These are phyloP conservation scores for Populus davidiana DNA, from an alignment of 345 rosid genomes.

Conservation along the genomic window DNA sequence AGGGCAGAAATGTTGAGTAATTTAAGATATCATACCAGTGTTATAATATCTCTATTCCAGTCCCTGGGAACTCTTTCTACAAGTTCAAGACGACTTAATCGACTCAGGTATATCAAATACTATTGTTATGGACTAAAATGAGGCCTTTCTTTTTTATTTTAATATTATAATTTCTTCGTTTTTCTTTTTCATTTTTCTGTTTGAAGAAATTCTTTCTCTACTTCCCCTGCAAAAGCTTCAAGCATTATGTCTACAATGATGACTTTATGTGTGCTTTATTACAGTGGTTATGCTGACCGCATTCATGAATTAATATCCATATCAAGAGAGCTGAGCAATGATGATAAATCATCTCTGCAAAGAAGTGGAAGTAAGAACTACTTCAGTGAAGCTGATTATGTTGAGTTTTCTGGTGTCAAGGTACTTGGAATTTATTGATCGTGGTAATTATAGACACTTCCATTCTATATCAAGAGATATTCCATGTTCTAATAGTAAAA, in stretches of 20 bases:
- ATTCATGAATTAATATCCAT: slow-evolving; percentile 81
- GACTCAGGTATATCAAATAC: slow-evolving; percentile 66
- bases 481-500: slow-evolving; percentile 18
- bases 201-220: background rate
- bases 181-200: too few species aligned
- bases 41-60: slow-evolving; percentile 83
- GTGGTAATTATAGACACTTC: background rate
- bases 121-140: background rate
- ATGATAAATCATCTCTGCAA: slow-evolving; percentile 56
- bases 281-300: slow-evolving; percentile 97
- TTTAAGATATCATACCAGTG: slow-evolving; percentile 97
- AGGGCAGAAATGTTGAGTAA: slow-evolving; percentile 98
- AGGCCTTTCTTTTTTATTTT: background rate
- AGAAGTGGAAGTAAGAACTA: slow-evolving; percentile 68
- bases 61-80: slow-evolving; percentile 89
- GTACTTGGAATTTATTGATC: slow-evolving; percentile 39
- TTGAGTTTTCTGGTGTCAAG: slow-evolving; percentile 94
- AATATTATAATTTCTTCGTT: background rate
- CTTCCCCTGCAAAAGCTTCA: background rate
- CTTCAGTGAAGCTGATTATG: slow-evolving; percentile 81
- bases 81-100: slow-evolving; percentile 86
- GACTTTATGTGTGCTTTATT: slow-evolving; percentile 15
- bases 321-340: slow-evolving; percentile 76
- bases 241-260: background rate
- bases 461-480: background rate